Percentiles rank a stretch among this genome's conserved stretches.
Evolutionary conservation across 805 yeast genomes (phyloP).

Genomic region (Metahyphopichia silvanorum): DNA sequence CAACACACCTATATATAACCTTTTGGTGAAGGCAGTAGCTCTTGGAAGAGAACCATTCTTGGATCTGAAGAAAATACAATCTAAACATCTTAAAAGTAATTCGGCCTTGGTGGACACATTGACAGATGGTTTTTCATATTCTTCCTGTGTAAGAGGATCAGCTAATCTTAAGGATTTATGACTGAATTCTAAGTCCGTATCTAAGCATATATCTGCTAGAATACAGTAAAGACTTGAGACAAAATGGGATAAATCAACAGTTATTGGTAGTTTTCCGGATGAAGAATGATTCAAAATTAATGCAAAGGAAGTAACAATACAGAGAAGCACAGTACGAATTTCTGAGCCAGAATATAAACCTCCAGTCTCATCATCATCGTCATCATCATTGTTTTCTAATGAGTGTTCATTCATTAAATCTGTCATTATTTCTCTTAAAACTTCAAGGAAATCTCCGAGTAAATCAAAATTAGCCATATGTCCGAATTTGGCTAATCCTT

Average conservation of each 20-base stretch:
- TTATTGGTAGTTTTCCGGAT: constrained; percentile 58
- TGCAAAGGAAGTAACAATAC: constrained; percentile 88
- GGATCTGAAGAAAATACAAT: constrained; percentile 75
- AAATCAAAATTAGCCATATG: constrained; percentile 90
- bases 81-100: constrained; percentile 70
- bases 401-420: constrained; percentile 48
- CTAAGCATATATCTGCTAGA: constrained; percentile 65
- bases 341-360: constrained; percentile 37
- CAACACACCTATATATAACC: constrained; percentile 62
- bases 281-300: constrained; percentile 68
- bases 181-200: constrained; percentile 82
- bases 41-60: constrained; percentile 63
- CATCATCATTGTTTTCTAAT: constrained; percentile 13
- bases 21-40: constrained; percentile 79
- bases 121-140: constrained; percentile 61
- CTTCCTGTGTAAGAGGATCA: constrained; percentile 58
- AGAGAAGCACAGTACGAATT: constrained; percentile 71
- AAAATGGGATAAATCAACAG: constrained; percentile 72
- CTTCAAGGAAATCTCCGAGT: constrained; percentile 89
- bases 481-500: constrained; percentile 87
- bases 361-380: constrained; percentile 18
- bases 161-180: constrained; percentile 76
- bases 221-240: constrained; percentile 70
- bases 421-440: constrained; percentile 73
- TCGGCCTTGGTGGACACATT: constrained; percentile 90